phyloP scores from a whole-genome alignment of 2,329 filamentous ascomycete genomes.

The Gaeumannomyces sp. region DNA sequence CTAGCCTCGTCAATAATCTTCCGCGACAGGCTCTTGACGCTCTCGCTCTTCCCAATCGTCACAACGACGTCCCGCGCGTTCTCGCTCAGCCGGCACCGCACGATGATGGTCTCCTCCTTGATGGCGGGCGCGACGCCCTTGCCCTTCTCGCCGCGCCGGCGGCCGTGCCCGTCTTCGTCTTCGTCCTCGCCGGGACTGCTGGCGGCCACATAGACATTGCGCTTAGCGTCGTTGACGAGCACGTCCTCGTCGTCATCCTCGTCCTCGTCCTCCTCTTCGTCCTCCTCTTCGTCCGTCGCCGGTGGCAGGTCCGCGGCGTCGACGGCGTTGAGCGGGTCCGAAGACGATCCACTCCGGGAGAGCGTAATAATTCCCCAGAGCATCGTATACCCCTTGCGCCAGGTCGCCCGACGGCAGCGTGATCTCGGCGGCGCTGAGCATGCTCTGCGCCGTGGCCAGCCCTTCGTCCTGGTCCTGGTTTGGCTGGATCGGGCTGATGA shows the following conservation, averaged over 20 bases:
- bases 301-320: constrained; percentile 20
- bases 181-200: constrained; percentile 4
- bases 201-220: not conserved
- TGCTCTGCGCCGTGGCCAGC: constrained; percentile 67
- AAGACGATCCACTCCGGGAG: constrained; percentile 63
- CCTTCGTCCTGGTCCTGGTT: constrained; percentile 31
- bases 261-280: constrained; percentile 19
- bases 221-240: not conserved
- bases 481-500: not conserved
- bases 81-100: constrained; percentile 61
- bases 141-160: constrained; percentile 44
- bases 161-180: constrained; percentile 11
- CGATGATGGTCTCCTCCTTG: constrained; percentile 43
- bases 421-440: constrained; percentile 71
- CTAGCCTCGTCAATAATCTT: constrained; percentile 57
- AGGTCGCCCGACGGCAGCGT: constrained; percentile 69
- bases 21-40: constrained; percentile 55
- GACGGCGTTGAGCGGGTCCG: constrained; percentile 56
- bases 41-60: constrained; percentile 51
- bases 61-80: constrained; percentile 58
- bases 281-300: constrained; percentile 22
- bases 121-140: constrained; percentile 38
- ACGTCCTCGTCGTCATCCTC: constrained; percentile 12
- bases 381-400: constrained; percentile 66
- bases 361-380: constrained; percentile 62